These are phyloP conservation scores for Podospora pseudocomata DNA, from an alignment of 495 filamentous ascomycete genomes.

Conservation along the genomic window DNA sequence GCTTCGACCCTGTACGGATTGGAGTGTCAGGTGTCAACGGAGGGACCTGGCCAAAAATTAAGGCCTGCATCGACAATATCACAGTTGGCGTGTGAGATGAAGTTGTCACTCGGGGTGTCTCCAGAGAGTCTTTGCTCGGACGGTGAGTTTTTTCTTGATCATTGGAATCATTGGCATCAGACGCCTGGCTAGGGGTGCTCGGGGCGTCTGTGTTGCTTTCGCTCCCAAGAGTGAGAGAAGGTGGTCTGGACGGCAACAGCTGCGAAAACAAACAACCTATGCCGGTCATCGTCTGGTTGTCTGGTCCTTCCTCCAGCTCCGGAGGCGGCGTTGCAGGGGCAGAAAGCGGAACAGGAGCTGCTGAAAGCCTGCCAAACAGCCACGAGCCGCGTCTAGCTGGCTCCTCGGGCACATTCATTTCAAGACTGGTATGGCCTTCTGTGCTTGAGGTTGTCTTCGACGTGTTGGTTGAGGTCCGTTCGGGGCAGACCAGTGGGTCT, in stretches of 20 bases:
- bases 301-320: slow-evolving; percentile 5
- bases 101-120: slow-evolving; percentile 74
- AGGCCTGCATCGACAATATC: neutral
- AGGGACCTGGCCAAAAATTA: neutral
- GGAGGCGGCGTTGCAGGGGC: slow-evolving; percentile 20
- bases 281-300: slow-evolving; percentile 18
- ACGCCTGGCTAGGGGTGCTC: neutral
- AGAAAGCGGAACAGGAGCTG: neutral
- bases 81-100: neutral
- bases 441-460: neutral
- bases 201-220: slow-evolving; percentile 6
- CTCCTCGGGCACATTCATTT: neutral
- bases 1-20: slow-evolving; percentile 1
- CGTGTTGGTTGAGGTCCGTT: no score
- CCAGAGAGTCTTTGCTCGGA: slow-evolving; percentile 38
- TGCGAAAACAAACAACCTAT: slow-evolving; percentile 18
- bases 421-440: neutral
- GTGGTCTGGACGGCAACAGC: slow-evolving; percentile 14
- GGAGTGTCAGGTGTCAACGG: slow-evolving; percentile 24
- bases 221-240: slow-evolving; percentile 17
- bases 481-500: neutral
- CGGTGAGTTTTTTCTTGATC: slow-evolving; percentile 64
- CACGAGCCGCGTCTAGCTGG: neutral
- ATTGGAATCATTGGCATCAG: neutral
- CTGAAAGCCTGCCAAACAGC: neutral